Evolutionary conservation across 169 alveolate genomes (phyloP).

Genomic region (Blepharisma undulans): DNA sequence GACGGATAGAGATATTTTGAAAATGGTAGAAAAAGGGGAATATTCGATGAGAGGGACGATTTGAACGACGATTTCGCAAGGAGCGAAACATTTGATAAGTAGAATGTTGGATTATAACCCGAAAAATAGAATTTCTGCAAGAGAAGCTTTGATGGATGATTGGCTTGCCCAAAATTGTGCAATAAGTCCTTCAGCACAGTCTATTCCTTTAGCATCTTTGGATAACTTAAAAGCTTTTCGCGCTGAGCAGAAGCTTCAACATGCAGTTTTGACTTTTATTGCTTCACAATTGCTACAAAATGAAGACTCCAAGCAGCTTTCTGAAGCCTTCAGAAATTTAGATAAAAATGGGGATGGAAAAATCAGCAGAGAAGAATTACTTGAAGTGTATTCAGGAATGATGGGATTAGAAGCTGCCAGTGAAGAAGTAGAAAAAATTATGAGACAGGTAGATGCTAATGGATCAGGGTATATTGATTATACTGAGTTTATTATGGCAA

Average conservation of each 20-base stretch:
- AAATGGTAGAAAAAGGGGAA: constrained; percentile 68
- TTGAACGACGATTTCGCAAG: constrained; percentile 87
- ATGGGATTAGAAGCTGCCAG: not conserved
- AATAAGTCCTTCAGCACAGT: not conserved
- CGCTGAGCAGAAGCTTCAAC: constrained; percentile 53
- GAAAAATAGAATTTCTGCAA: not conserved
- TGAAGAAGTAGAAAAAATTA: constrained; percentile 79
- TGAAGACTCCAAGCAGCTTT: constrained; percentile 54
- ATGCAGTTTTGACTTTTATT: constrained; percentile 65
- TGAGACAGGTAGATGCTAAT: constrained; percentile 77
- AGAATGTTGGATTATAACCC: constrained; percentile 32
- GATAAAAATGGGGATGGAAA: constrained; percentile 78
- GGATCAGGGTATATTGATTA: constrained; percentile 84
- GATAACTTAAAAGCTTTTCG: constrained; percentile 15
- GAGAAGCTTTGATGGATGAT: constrained; percentile 4
- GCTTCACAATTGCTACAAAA: constrained; percentile 52
- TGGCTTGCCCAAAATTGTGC: not conserved
- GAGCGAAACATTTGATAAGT: constrained; percentile 87
- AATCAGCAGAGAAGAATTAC: constrained; percentile 67
- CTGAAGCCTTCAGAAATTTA: constrained; percentile 59
- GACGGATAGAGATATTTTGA: not conserved
- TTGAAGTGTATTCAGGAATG: not conserved
- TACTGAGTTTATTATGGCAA: constrained; percentile 76
- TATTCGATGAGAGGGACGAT: constrained; percentile 69
- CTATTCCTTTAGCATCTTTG: not conserved